Base-by-base conservation (phyloP, 2,329 filamentous ascomycete genomes). In the Fusarium denticulatum region DNA sequence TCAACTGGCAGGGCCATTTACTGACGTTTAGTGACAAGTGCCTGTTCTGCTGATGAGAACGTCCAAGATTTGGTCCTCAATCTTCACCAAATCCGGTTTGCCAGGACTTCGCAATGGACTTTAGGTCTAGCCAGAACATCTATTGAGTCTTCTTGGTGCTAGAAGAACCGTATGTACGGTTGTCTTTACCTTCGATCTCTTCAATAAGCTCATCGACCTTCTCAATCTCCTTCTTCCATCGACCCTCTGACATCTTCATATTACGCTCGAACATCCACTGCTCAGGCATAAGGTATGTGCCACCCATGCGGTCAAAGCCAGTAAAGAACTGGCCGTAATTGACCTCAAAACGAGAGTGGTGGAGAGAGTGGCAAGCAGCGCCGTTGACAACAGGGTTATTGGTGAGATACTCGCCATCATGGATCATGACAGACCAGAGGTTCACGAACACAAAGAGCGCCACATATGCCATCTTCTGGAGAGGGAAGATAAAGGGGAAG, bases 241-340 rank as follows among this genome's bases (percentile, higher is more conserved):
- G 92, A 69, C 87, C 88, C 78, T 93, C 85, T 72, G 89, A 93
- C 93, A 96, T 95, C 87, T 97, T 97, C 77, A 90, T 90, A 81
- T 96, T 93, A 81, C 92, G 92, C 77, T 91, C 85, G 86, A 97
- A 98, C 76, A 97, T 88, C 83, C 95, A 94, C 64, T 91, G 89
- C 77, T 96, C 96, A 26, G 95, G 95, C 86, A 92, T 90, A 77
- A 94, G 88, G 86, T 97, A 98, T 80, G 93, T 97, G 67, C 93
- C 93, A 61, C 94, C 94, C 26, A 97, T 83, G 60, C 95, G 91
- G 82, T 98, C 95, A 93, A 95, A 97, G 26, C 96, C 86, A 1
- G 95, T 97, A 22, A 94, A 96, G 85, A 95, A 98, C 82, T 98
- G 95, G 66, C 95, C 95, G 79, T 97, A 98, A 85, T 97, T 98